These are phyloP conservation scores for Penicillium fuscoglaucum DNA, from an alignment of 2,329 filamentous ascomycete species.

Conservation along the genomic window DNA sequence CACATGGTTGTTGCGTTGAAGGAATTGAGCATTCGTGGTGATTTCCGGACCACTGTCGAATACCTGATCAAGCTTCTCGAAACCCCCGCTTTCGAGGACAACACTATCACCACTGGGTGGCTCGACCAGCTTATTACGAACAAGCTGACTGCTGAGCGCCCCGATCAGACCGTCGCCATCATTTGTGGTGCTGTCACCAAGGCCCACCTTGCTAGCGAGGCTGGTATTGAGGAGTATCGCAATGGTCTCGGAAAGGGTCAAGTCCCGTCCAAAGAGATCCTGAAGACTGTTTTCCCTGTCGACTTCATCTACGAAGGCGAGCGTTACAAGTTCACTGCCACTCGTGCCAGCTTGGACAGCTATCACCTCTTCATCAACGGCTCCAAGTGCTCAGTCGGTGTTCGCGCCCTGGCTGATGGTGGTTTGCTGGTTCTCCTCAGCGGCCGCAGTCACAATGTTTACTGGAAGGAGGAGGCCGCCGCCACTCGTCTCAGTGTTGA, in stretches of 20 bases:
- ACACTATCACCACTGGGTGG: conserved; percentile 99
- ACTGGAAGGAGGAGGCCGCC: conserved; percentile 99
- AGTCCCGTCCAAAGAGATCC: conserved; percentile 90
- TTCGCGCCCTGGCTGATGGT: conserved; percentile 89
- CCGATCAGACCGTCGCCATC: conserved; percentile 89
- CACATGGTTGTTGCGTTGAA: conserved; percentile 99
- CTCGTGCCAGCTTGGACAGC: conserved; percentile 85
- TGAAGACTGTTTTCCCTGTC: conserved; percentile 96
- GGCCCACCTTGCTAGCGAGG: conserved; percentile 91
- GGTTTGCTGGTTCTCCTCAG: conserved; percentile 87
- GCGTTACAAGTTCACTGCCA: conserved; percentile 98
- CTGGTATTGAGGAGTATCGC: conserved; percentile 82
- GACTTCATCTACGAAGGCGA: conserved; percentile 98
- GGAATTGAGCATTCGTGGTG: conserved; percentile 98
- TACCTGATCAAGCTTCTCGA: conserved; percentile 98
- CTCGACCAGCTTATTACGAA: conserved; percentile 98
- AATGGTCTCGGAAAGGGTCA: conserved; percentile 93
- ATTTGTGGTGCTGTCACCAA: conserved; percentile 94
- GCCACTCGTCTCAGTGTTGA: conserved; percentile 95
- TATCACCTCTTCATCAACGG: conserved; percentile 99
- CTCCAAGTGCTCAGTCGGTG: conserved; percentile 90
- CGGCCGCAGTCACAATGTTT: conserved; percentile 94
- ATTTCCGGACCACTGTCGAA: conserved; percentile 97
- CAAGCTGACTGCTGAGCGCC: conserved; percentile 92
- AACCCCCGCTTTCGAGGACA: conserved; percentile 96